Evolutionary conservation across 2,329 filamentous ascomycete genomes (phyloP).

Genomic region (Phoma herbarum): DNA sequence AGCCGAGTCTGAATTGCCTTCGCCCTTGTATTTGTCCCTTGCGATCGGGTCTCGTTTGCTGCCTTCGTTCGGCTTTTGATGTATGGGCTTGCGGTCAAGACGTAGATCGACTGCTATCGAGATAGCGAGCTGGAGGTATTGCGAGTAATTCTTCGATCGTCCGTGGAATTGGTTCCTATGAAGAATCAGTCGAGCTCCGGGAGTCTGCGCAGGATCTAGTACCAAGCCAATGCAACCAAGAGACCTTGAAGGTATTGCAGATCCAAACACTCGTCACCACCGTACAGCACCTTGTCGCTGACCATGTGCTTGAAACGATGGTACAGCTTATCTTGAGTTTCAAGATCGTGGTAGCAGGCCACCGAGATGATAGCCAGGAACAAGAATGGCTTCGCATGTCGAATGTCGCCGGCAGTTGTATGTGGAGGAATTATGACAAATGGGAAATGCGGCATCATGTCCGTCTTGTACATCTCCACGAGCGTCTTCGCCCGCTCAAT

Average conservation of each 20-base stretch:
- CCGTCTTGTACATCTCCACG: conserved; percentile 44
- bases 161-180: conserved; percentile 45
- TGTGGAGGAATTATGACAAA: conserved; percentile 47
- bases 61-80: conserved; percentile 26
- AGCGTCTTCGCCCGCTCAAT: conserved; percentile 39
- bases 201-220: conserved; percentile 3
- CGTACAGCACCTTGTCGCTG: conserved; percentile 41
- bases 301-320: conserved; percentile 43
- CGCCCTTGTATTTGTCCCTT: conserved; percentile 12
- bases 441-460: conserved; percentile 52
- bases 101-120: conserved; percentile 45
- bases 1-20: conserved; percentile 46
- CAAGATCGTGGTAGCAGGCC: conserved; percentile 45
- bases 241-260: conserved; percentile 44
- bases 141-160: conserved; percentile 41
- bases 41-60: conserved; percentile 38
- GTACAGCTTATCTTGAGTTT: conserved; percentile 46
- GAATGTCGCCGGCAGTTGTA: conserved; percentile 37
- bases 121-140: conserved; percentile 43
- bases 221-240: conserved; percentile 42
- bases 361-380: conserved; percentile 42
- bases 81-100: conserved; percentile 38
- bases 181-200: conserved; percentile 3
- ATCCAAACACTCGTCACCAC: conserved; percentile 39
- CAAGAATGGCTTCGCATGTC: conserved; percentile 39